Conservation (phyloP, 306 rosid genomes). For the barrel medic (Medicago truncatula) region DNA sequence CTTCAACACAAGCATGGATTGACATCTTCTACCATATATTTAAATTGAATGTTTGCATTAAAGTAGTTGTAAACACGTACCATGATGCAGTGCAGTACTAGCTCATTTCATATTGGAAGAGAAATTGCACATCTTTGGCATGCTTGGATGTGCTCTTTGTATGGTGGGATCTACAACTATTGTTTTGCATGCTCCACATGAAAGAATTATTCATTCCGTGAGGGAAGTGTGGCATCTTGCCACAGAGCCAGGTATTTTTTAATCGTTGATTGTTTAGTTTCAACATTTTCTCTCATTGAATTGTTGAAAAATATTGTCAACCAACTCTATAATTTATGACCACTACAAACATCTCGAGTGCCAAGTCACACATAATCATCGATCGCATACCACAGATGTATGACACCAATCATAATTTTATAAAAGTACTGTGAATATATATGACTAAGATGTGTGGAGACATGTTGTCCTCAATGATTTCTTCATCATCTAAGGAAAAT, state of each 20-base stretch:
- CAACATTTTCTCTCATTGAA: neutral
- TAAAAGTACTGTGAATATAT: too few species aligned
- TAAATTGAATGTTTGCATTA: constrained; percentile 2
- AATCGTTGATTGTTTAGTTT: constrained; percentile 25
- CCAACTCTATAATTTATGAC: neutral
- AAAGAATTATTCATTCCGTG: constrained; percentile 73
- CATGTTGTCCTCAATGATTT: too few species aligned
- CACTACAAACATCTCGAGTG: neutral
- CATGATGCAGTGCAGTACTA: constrained; percentile 82
- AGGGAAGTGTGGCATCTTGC: constrained; percentile 93
- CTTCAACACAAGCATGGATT: neutral
- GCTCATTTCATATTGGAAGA: constrained; percentile 90
- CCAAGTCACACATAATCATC: neutral
- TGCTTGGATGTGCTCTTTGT: constrained; percentile 92
- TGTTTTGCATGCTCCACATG: constrained; percentile 93
- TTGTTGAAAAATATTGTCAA: neutral
- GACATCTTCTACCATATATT: neutral
- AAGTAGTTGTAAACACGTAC: constrained; percentile 37
- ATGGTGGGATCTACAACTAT: constrained; percentile 84
- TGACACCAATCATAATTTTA: too few species aligned
- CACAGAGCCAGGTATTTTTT: constrained; percentile 75
- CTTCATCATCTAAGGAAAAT: too few species aligned
- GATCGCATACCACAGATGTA: neutral
- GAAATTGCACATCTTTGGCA: constrained; percentile 77
- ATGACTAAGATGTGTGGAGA: too few species aligned